Evolutionary conservation across 2,329 filamentous ascomycete species (phyloP), one percentile per base, ranked within the genome.

Genomic region (Diplodia sapinea): DNA sequence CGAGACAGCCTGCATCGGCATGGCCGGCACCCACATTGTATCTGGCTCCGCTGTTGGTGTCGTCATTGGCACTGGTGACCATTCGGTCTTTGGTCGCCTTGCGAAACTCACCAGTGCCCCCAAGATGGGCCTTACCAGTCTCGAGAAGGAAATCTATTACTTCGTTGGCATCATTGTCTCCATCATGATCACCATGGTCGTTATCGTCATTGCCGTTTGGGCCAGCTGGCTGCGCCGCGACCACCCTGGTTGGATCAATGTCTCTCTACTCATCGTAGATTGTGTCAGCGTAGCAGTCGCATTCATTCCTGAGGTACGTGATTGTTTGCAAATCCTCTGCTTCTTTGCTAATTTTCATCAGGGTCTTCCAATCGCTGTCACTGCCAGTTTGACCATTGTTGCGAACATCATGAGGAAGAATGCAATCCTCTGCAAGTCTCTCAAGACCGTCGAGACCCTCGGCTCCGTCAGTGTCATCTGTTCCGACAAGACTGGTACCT

Each of bases 1-100:
- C 36, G 91, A 94, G 74, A 93, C 90, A 3, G 86, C 87, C 64
- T 90, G 88, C 72, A 91, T 94, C 65, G 91, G 90, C 26, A 83
- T 94, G 11, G 90, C 93, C 74, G 91, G 91, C n/a, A 93, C 91
- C 0, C 90, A 93, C 73, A 93, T 90, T 71, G 87, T 91, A 4
- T 88, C 88, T 7, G 91, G 91, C 3, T 88, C 82, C 26, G 88
- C 86, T 63, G 81, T 85, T 15, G 91, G 89, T 20, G 79, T 93
- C 11, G 89, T 92, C 1, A 87, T 94, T 12, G 87, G 88, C 0
- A 93, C 88, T 0, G 91, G 90, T 9, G 89, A 92, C 74, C 82
- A 80, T 15, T 93, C 91, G 0, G 88, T 94, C 26, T 93, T 94
- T 76, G 91, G 91, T 9, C 86, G 88, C 57, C 79, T 94, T 71